Base-by-base conservation (phyloP, 139 green algal species). In the Haematococcus lacustris region DNA sequence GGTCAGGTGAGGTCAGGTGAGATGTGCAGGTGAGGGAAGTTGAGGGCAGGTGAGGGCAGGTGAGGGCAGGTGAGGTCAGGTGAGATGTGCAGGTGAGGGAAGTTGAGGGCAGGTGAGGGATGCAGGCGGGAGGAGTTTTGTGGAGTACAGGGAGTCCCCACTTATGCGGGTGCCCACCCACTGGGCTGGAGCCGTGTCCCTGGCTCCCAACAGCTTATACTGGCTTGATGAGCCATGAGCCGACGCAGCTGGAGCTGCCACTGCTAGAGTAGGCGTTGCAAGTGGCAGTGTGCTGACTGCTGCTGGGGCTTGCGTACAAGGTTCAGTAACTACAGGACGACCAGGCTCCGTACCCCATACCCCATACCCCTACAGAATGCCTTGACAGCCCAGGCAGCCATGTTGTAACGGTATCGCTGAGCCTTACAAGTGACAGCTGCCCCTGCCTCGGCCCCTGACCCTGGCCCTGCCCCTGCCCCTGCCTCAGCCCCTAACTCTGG, bases 51-150 rank as follows among this genome's bases (percentile, higher is more conserved):
- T n/a, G n/a, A n/a, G n/a, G n/a, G n/a, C n/a, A n/a, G n/a, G n/a
- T n/a, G n/a, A n/a, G n/a, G n/a, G n/a, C n/a, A n/a, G n/a, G n/a
- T n/a, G n/a, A n/a, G n/a, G n/a, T n/a, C n/a, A n/a, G n/a, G n/a
- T n/a, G n/a, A n/a, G n/a, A n/a, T n/a, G n/a, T n/a, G n/a, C n/a
- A n/a, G n/a, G n/a, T n/a, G n/a, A n/a, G n/a, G n/a, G n/a, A n/a
- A n/a, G n/a, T n/a, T n/a, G n/a, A n/a, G n/a, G n/a, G n/a, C n/a
- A 34, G 73, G 73, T 78, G 47, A 2, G 73, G 61, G 61, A 1
- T 4, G 28, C 60, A 38, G 25, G 60, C 13, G 3, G 60, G 60
- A 38, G 26, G 26, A 38, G 30, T 37, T 2, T n/a, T 30, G 28
- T 30, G 17, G 28, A 4, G 28, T 32, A 7, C 32, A 53, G n/a